A percentile compares a stretch with the other conserved stretches of the same genome.
These are phyloP conservation scores for Boechera retrofracta DNA, from an alignment of 345 rosid species.

Conservation along the genomic window DNA sequence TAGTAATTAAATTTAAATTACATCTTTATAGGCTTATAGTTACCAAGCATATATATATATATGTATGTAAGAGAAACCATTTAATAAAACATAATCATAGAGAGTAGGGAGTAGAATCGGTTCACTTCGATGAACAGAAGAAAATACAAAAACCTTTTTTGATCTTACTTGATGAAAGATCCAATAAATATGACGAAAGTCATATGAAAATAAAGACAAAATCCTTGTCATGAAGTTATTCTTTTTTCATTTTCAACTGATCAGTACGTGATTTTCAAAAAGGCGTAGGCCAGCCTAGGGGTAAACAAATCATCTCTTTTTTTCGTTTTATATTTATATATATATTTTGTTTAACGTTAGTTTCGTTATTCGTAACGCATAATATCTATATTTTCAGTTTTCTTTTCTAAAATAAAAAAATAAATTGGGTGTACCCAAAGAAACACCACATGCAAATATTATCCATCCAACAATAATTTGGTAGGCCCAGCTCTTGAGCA, in stretches of 20 bases:
- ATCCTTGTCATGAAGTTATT: slow-evolving; percentile 40
- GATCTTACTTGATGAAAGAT: slow-evolving; percentile 7
- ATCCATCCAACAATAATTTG: slow-evolving; percentile 42
- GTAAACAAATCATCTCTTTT: slow-evolving; percentile 24
- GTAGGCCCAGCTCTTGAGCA: slow-evolving; percentile 40
- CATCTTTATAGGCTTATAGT: background rate
- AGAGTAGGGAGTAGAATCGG: background rate
- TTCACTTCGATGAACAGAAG: background rate
- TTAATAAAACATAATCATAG: background rate
- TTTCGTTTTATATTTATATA: background rate
- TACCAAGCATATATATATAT: background rate
- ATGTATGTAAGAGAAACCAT: background rate
- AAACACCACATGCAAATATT: slow-evolving; percentile 42
- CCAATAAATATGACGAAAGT: slow-evolving; percentile 31
- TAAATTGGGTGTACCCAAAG: slow-evolving; percentile 26
- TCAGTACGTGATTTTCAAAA: slow-evolving; percentile 30
- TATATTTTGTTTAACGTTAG: slow-evolving; percentile 12
- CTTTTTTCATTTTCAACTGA: slow-evolving; percentile 29
- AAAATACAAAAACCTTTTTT: slow-evolving; percentile 22
- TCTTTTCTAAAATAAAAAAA: slow-evolving; percentile 5
- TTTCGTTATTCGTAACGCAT: slow-evolving; percentile 15
- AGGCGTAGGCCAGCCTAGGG: slow-evolving; percentile 34
- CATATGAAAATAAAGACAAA: slow-evolving; percentile 36
- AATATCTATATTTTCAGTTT: slow-evolving; percentile 3
- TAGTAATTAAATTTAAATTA: background rate